Base-by-base conservation (phyloP, 306 rosid species). In the Medicago lupulina region DNA sequence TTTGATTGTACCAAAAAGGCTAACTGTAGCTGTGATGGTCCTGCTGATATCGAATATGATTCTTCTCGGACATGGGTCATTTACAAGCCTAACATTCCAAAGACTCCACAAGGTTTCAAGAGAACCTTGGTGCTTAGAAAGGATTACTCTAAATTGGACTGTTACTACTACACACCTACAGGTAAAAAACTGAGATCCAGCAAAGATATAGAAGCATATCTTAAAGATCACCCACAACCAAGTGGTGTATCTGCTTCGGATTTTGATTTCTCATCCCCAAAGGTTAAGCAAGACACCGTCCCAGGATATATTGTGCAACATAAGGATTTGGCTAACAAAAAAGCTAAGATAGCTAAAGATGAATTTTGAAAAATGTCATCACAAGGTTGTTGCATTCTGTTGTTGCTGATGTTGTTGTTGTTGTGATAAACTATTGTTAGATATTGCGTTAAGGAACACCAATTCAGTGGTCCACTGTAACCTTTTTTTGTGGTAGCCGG, bases 141-240 rank as follows among this genome's bases (percentile, higher is more conserved):
- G 70, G 95, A 95, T 77, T 89, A 88, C 84, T 89, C 97, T 70
- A 96, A 90, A 75, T 53, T 90, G 79, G 99, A 96, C 70, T 80
- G 90, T 16, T 89, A 90, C 77, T 92, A 85, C 74, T 77, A 82
- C 66, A 84, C 98, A 58, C 90, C 97, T 19, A 62, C 74, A 0
- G 98, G 97, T 21, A 96, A 92, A 79, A 88, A 71, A 59, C 46
- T 88, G 57, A 91, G 98, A 83, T 88, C 98, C 31, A 83, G 81
- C 39, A 87, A 88, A 36, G 96, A 96, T 86, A 64, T 89, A 2
- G 87, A 87, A 9, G 73, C 86, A 0, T 86, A 62, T 77, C 28
- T 96, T 7, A 89, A 80, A 68, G 91, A 79, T n/a, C 82, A 90
- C 76, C 93, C 93, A 1, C 74, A 71, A 60, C 72, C 65, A 62